These are phyloP conservation scores for Pseudozyma tsukubaensis DNA, from an alignment of 1,284 basidiomycete genomes.

Conservation along the genomic window DNA sequence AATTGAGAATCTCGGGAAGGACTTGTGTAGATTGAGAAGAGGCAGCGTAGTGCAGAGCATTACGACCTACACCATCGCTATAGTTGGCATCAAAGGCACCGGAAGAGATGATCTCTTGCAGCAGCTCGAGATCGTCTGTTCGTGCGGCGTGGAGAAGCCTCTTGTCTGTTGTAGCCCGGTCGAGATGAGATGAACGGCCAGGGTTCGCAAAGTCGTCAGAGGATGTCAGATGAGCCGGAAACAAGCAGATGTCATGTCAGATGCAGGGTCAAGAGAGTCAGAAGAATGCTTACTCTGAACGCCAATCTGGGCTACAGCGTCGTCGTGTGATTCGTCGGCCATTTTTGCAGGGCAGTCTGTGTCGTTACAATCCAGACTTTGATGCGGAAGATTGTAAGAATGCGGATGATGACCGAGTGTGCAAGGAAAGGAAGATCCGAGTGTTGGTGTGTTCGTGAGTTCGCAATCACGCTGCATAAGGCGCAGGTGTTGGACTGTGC, in stretches of 20 bases:
- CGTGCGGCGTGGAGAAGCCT: constrained; percentile 57
- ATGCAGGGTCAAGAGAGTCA: too few species aligned
- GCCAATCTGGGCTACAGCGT: constrained; percentile 40
- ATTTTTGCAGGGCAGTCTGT: constrained; percentile 9
- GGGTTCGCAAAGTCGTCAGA: not conserved
- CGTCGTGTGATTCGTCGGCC: constrained; percentile 41
- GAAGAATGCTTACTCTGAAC: constrained; percentile 39
- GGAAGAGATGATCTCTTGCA: constrained; percentile 53
- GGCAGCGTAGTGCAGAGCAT: constrained; percentile 65
- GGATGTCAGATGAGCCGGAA: not conserved
- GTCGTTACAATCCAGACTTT: not conserved
- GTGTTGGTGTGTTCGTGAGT: constrained; percentile 16
- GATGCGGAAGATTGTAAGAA: not conserved
- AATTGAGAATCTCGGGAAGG: constrained; percentile 60
- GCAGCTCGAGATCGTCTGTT: constrained; percentile 59
- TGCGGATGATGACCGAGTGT: not conserved
- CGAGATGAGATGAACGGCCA: not conserved
- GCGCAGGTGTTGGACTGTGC: constrained; percentile 24
- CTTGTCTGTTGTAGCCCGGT: constrained; percentile 42
- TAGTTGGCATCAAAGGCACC: constrained; percentile 60
- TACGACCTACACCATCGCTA: constrained; percentile 62
- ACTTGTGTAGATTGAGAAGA: constrained; percentile 52
- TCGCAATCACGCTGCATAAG: not conserved
- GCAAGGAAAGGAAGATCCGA: constrained; percentile 7
- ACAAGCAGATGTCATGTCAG: not conserved